These are phyloP conservation scores for Blastomyces parvus DNA, from an alignment of 2,329 filamentous ascomycete genomes.

Conservation along the genomic window DNA sequence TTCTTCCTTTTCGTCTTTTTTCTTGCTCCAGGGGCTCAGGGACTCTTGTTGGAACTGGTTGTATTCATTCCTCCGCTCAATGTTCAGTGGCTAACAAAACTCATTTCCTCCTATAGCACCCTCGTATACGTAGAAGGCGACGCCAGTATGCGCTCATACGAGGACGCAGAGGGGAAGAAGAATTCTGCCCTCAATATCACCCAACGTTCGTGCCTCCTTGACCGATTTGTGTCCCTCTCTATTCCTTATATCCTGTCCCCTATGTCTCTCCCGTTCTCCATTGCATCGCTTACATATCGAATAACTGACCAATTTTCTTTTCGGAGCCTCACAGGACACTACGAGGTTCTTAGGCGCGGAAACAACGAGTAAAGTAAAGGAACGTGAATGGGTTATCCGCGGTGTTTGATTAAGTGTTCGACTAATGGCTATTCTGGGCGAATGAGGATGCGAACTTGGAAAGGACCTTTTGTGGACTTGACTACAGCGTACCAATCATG, in stretches of 20 bases:
- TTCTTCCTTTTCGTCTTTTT: no score
- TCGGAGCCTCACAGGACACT: conserved; percentile 1
- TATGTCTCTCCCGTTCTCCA: neutral
- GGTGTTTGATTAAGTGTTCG: neutral
- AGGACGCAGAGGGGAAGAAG: conserved; percentile 61
- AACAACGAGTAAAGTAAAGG: neutral
- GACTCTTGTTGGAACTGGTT: neutral
- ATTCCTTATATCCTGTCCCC: neutral
- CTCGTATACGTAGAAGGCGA: conserved; percentile 79
- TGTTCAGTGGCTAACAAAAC: neutral
- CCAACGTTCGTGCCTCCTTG: conserved; percentile 46
- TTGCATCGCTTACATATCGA: neutral
- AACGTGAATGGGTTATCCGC: neutral
- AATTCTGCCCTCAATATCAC: conserved; percentile 55
- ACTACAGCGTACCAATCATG: neutral
- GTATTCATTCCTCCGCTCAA: neutral
- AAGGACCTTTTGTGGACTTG: neutral
- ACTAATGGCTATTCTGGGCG: neutral
- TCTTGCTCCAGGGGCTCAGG: no score
- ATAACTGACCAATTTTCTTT: neutral
- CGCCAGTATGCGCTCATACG: conserved; percentile 56
- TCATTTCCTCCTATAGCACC: conserved; percentile 45
- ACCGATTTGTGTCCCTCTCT: neutral
- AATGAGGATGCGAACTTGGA: neutral
- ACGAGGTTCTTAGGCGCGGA: conserved; percentile 4